These are phyloP conservation scores for Protomyces macrosporus DNA, from an alignment of 1,139 yeast genomes.

Conservation along the genomic window DNA sequence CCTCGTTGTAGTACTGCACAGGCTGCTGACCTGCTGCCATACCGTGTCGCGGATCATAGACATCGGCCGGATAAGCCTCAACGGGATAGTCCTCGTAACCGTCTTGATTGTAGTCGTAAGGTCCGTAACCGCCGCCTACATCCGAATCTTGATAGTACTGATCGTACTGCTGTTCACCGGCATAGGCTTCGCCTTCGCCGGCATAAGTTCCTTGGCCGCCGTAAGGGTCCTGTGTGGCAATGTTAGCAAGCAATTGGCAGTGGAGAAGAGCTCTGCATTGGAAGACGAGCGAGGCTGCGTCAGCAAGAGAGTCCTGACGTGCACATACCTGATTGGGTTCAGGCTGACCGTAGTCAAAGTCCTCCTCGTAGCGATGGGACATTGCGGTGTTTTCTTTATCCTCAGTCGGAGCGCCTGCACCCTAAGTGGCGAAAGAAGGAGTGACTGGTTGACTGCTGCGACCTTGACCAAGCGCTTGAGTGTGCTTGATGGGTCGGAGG, in stretches of 20 bases:
- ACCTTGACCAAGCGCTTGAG: no score
- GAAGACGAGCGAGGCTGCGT: conserved; percentile 17
- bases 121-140: conserved; percentile 25
- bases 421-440: no score
- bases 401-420: no score
- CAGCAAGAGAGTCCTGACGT: conserved; percentile 31
- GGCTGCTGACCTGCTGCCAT: conserved; percentile 34
- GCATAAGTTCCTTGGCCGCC: conserved; percentile 10
- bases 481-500: no score
- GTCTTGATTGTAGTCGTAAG: conserved; percentile 27
- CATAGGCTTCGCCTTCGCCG: conserved; percentile 35
- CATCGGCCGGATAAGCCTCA: conserved; percentile 39
- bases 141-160: conserved; percentile 36
- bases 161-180: conserved; percentile 38
- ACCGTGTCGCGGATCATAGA: conserved; percentile 34
- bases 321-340: conserved; percentile 37
- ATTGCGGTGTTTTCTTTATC: not conserved
- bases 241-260: not conserved
- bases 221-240: not conserved
- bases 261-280: not conserved
- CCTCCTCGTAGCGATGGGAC: conserved; percentile 21
- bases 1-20: conserved; percentile 31
- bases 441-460: no score
- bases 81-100: conserved; percentile 35
- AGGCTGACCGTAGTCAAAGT: conserved; percentile 29